Conservation (phyloP, 192 early-diverging fungal species). For the Backusella tuberculispora region DNA sequence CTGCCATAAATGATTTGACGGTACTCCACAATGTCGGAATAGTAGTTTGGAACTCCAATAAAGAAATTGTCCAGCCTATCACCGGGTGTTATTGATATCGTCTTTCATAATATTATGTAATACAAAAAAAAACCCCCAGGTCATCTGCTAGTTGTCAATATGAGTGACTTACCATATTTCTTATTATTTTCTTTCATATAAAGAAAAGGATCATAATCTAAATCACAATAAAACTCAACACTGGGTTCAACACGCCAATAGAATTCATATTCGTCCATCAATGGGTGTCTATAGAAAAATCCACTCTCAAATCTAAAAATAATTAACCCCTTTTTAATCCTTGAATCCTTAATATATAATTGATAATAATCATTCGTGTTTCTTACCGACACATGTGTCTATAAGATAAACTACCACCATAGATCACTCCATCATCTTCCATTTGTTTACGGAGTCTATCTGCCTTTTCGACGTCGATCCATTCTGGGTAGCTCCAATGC, state of each 20-base stretch:
- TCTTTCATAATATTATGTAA: neutral
- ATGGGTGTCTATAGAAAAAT: slow-evolving; percentile 76
- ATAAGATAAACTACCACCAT: slow-evolving; percentile 64
- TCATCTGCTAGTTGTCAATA: slow-evolving; percentile 29
- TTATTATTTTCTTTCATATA: slow-evolving; percentile 74
- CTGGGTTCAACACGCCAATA: slow-evolving; percentile 89
- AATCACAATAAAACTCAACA: slow-evolving; percentile 78
- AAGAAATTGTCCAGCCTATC: slow-evolving; percentile 58
- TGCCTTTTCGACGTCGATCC: slow-evolving; percentile 63
- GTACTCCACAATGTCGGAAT: slow-evolving; percentile 78
- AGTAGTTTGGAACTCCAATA: slow-evolving; percentile 66
- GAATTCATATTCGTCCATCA: slow-evolving; percentile 71
- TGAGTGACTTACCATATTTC: slow-evolving; percentile 62
- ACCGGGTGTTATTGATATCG: neutral
- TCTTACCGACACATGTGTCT: slow-evolving; percentile 69
- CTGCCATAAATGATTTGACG: slow-evolving; percentile 54
- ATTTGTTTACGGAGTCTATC: slow-evolving; percentile 54
- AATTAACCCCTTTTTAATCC: neutral
- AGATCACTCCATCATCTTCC: slow-evolving; percentile 59
- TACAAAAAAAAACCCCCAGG: neutral
- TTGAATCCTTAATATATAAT: too few relatives aligned
- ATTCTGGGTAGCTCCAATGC: slow-evolving; percentile 68
- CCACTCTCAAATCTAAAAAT: slow-evolving; percentile 63
- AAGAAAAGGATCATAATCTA: slow-evolving; percentile 82
- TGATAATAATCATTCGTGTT: too few relatives aligned